Base-by-base conservation (phyloP, 2,329 filamentous ascomycete genomes). In the Incumbomyces lentus region DNA sequence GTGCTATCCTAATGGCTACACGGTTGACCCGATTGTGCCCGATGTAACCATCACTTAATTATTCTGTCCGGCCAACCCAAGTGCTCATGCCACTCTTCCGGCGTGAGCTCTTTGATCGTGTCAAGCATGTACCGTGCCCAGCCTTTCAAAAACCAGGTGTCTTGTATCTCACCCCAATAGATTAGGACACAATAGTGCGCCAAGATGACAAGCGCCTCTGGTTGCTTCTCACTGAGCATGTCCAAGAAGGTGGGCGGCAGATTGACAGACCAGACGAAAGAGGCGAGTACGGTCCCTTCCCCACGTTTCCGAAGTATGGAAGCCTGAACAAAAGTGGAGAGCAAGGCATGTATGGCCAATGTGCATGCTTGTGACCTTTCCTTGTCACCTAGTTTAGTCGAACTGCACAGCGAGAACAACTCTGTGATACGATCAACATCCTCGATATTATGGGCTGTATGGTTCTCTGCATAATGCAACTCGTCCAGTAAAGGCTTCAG, bases 241-340 rank as follows among this genome's bases (percentile, higher is more conserved):
- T 68, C 62, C 40, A 67, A 49, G 41, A 61, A 68, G 22, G 56
- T 53, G 8, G 57, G 52, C 6, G 59, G 56, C 19, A 67, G 46
- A 44, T 56, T 60, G 42, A 67, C 64, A 1, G 62, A 63, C 64
- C 64, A 68, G 10, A 60, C 58, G 18, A 62, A 61, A 7, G 59
- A 58, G 36, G 62, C 53, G 14, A 61, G 54, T 13, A 61, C 53
- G 36, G 55, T 56, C n/a, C 54, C 54, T 29, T 60, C 52, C 30
- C 53, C 51, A 6, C 56, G 50, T 10, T 53, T 50, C 33, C 40
- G 52, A 2, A 59, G 48, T 19, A 60, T 49, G 7, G 55, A 58
- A 3, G 55, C 57, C 49, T 61, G 58, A 11, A 57, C 57, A 40
- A 59, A 61, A 1, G 57, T 53, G 47, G 58, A 60, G 35, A 60